phyloP scores from a whole-genome alignment of 1,284 basidiomycete species.

The Apiotrichum brassicae region DNA sequence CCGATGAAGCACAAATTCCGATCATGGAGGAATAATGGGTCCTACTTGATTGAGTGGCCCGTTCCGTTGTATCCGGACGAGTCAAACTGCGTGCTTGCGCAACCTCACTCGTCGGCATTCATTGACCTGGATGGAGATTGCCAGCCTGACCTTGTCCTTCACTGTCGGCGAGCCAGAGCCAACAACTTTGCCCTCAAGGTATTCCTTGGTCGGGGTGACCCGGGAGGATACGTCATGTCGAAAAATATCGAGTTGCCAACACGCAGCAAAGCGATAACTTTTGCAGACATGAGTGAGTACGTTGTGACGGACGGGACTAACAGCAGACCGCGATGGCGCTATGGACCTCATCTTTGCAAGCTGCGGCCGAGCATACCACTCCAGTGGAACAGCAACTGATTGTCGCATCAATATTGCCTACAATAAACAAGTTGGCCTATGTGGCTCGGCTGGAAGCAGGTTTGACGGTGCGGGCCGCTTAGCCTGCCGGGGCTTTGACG shows the following conservation, averaged over 20 bases:
- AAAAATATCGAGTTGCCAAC: slow-evolving; percentile 64
- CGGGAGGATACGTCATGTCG: slow-evolving; percentile 62
- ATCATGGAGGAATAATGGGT: slow-evolving; percentile 23
- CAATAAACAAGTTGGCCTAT: slow-evolving; percentile 84
- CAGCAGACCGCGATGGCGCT: slow-evolving; percentile 83
- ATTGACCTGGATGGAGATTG: slow-evolving; percentile 95
- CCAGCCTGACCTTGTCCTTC: slow-evolving; percentile 72
- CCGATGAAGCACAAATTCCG: neutral
- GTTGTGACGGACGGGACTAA: neutral
- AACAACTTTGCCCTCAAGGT: slow-evolving; percentile 8
- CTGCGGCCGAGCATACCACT: slow-evolving; percentile 58
- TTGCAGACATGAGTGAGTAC: slow-evolving; percentile 79
- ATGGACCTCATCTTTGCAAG: slow-evolving; percentile 90
- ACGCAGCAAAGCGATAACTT: slow-evolving; percentile 73
- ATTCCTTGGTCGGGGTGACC: slow-evolving; percentile 52
- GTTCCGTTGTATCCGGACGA: slow-evolving; percentile 4
- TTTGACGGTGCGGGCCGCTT: slow-evolving; percentile 17
- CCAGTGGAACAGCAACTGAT: slow-evolving; percentile 61
- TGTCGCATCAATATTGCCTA: slow-evolving; percentile 89
- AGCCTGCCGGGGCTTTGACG: slow-evolving; percentile 67
- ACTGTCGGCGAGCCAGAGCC: slow-evolving; percentile 55
- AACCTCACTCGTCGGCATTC: slow-evolving; percentile 92
- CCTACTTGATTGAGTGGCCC: slow-evolving; percentile 14
- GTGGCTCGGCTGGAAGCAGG: slow-evolving; percentile 45
- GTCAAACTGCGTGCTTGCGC: slow-evolving; percentile 63